Conservation (phyloP, 164 flowering plant species). For the Nymphaea colorata region DNA sequence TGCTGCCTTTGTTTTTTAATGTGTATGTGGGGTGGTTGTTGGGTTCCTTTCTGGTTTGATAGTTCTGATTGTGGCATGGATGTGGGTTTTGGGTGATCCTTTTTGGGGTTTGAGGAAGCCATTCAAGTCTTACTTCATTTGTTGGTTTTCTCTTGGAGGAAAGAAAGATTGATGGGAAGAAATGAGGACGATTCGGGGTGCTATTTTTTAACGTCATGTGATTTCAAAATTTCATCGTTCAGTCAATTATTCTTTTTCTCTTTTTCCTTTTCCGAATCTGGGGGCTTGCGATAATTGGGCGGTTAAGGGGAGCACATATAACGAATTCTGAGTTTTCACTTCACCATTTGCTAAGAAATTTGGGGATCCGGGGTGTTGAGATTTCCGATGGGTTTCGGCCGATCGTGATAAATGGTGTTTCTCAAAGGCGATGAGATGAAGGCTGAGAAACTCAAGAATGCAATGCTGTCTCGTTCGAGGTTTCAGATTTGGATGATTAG, state of each 20-base stretch:
- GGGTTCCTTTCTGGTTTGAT: too few species aligned
- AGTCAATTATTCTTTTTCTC: background rate
- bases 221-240: background rate
- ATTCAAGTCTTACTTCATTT: too few species aligned
- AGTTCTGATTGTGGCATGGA: too few species aligned
- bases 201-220: background rate
- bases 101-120: too few species aligned
- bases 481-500: constrained; percentile 80
- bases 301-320: background rate
- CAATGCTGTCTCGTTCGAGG: constrained; percentile 19
- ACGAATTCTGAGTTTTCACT: background rate
- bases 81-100: too few species aligned
- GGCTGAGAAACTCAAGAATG: constrained; percentile 35
- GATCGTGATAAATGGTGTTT: background rate
- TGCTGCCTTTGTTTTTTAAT: too few species aligned
- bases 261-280: background rate
- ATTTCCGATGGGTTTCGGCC: background rate
- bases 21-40: too few species aligned
- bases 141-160: too few species aligned
- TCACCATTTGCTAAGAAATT: background rate
- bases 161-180: too few species aligned
- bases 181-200: background rate
- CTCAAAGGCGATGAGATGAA: constrained; percentile 9
- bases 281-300: background rate
- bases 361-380: background rate